Evolutionary conservation across 192 early-diverging fungal genomes (phyloP), one percentile per base, ranked within the genome.

Genomic region (Physocladia obscura): DNA sequence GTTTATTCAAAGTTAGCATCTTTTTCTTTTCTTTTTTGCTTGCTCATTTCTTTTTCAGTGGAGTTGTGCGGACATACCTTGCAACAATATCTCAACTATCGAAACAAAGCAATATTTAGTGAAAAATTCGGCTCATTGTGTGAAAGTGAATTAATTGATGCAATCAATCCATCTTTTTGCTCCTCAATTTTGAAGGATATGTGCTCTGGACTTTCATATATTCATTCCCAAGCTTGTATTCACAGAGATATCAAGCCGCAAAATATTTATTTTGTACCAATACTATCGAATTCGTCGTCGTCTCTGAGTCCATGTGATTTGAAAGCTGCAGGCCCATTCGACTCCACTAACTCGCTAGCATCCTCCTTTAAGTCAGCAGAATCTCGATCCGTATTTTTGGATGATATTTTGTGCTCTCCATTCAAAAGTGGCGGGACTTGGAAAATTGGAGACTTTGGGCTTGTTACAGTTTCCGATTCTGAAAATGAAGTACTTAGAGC

Each of bases 391-490:
- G 39, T 32, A 21, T 65, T 51, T 34, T 65, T 65, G 47, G 49
- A 52, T 19, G 49, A 49, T 15, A n/a, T n/a, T n/a, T 31, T 65
- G 0, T 27, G 15, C 24, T 47, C 65, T 1, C 65, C 51, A 0
- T 68, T 38, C 39, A n/a, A 21, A 6, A 15, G 52, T 63, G 74
- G 79, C 17, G 89, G 88, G 0, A 27, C 60, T 63, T 77, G 89
- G 76, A 97, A 95, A 56, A 93, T 99, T 75, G 97, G 97, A 2
- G 97, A 99, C 71, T 99, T 99, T 83, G 97, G 97, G 1, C 77
- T 99, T 55, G 97, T 93, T 0, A 92, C 93, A 5, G 76, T 81
- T 39, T 74, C 84, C 38, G 51, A 55, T 47, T 6, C 35, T 13
- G 50, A 29, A 8, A 35, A 32, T 2, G 49, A 17, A 8, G 35